These are phyloP conservation scores for Pseudonitzschia multistriata DNA, from an alignment of 108 stramenopile species.

Conservation along the genomic window DNA sequence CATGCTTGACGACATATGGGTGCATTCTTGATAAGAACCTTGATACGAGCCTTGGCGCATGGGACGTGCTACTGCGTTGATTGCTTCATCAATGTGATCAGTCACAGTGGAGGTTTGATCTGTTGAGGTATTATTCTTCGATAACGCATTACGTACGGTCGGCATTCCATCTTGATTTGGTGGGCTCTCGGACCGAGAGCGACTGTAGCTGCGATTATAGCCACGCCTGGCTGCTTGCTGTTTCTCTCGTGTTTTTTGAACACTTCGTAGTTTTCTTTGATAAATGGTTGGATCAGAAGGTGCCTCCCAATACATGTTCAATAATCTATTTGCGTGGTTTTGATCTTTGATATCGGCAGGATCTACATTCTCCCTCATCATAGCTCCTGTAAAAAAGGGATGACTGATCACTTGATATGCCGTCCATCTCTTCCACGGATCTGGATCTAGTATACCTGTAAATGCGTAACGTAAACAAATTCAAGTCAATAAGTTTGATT, in stretches of 20 bases:
- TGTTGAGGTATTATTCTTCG: neutral
- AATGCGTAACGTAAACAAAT: neutral
- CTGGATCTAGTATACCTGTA: constrained; percentile 71
- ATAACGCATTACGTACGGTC: neutral
- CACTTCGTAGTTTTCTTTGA: constrained; percentile 54
- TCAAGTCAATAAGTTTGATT: neutral
- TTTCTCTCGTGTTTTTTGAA: constrained; percentile 65
- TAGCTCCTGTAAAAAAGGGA: constrained; percentile 68
- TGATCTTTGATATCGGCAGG: constrained; percentile 17
- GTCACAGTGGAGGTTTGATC: neutral
- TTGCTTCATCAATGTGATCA: constrained; percentile 1
- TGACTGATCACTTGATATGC: constrained; percentile 72
- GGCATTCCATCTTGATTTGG: constrained; percentile 7
- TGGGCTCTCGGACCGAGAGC: constrained; percentile 4
- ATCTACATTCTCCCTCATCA: neutral
- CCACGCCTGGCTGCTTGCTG: constrained; percentile 38
- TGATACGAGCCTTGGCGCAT: neutral
- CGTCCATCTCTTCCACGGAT: constrained; percentile 85
- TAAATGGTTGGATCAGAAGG: constrained; percentile 80
- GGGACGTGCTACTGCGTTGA: constrained; percentile 17
- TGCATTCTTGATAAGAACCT: constrained; percentile 16
- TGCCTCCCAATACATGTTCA: constrained; percentile 69
- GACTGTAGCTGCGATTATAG: constrained; percentile 1
- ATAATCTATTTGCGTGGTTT: constrained; percentile 42
- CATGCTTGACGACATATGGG: constrained; percentile 26